Evolutionary conservation across 345 rosid species (phyloP).

Genomic region (Gossypium anomalum): DNA sequence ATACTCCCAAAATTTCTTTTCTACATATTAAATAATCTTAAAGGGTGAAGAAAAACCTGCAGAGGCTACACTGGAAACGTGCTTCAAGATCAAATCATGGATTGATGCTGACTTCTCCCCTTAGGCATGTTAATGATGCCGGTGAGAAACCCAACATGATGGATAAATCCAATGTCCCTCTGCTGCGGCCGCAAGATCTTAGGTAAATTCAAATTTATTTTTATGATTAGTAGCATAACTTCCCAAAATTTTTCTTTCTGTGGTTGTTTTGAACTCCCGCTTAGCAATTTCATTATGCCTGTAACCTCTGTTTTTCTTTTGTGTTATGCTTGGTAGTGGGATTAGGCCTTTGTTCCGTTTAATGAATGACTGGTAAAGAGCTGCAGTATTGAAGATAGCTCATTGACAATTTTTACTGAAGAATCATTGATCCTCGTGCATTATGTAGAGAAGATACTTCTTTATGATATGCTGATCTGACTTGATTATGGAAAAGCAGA

Average conservation of each 20-base stretch:
- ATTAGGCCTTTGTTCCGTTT: not conserved
- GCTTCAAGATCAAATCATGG: constrained; percentile 79
- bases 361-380: not conserved
- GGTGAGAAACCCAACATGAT: constrained; percentile 35
- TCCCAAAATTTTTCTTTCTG: not conserved
- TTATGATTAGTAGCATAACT: not conserved
- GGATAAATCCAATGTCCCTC: constrained; percentile 37
- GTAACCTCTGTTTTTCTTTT: not conserved
- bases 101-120: constrained; percentile 87
- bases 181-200: constrained; percentile 75
- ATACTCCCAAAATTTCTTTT: not conserved
- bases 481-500: not conserved
- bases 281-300: not conserved
- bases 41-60: constrained; percentile 13
- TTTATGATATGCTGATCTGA: not conserved
- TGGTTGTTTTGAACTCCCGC: not conserved
- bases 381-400: not conserved
- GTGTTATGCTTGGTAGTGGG: not conserved
- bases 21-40: constrained; percentile 3
- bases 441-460: not conserved
- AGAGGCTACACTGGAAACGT: constrained; percentile 96
- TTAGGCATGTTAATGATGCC: constrained; percentile 44
- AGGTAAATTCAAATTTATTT: constrained; percentile 38
- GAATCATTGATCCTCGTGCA: not conserved
- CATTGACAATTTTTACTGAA: not conserved